Evolutionary conservation across 345 rosid genomes (phyloP), one percentile per base, ranked within the genome.

Genomic region (Cardamine occulta): DNA sequence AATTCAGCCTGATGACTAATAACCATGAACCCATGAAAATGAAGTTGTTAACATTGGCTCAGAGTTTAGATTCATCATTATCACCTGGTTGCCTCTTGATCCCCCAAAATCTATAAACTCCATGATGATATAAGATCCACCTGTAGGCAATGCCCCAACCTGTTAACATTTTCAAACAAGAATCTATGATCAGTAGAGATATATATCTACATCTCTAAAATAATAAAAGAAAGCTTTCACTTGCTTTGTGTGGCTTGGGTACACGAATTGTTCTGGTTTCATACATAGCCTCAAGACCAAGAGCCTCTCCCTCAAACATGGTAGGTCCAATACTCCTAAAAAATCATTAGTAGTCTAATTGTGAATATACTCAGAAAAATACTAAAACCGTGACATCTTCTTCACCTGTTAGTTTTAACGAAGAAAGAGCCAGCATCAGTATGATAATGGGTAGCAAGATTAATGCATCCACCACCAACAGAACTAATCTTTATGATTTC

Each of bases 381-480:
- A 61, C 65, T 26, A 17, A 21, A 57, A 58, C 2, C 0, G 1
- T 10, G 10, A 40, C 23, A 40, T 13, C 21, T 23, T 9, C 8
- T 17, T 8, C 15, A 91, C 98, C 96, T 85, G 74, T 94, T 94
- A 15, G 97, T 91, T 80, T 94, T 94, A 63, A 91, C 91, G 57
- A 94, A 91, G 79, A 91, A 90, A 12, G 97, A 81, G 75, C 86
- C 90, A 44, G 86, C 84, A 83, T 94, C 98, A 4, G 97, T 91
- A 8, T 86, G 91, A 17, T 91, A 94, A 80, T 82, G 88, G 47
- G 66, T 85, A 15, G 98, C 97, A 21, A 81, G 83, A 73, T 88
- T 94, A 70, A 94, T 90, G 80, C 98, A 94, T 75, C 98, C 98
- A 44, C 98, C 98, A 35, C 97, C 97, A 63, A 94, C 26, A 19